phyloP scores from a whole-genome alignment of 2,329 filamentous ascomycete genomes.

The Colletotrichum musicola region DNA sequence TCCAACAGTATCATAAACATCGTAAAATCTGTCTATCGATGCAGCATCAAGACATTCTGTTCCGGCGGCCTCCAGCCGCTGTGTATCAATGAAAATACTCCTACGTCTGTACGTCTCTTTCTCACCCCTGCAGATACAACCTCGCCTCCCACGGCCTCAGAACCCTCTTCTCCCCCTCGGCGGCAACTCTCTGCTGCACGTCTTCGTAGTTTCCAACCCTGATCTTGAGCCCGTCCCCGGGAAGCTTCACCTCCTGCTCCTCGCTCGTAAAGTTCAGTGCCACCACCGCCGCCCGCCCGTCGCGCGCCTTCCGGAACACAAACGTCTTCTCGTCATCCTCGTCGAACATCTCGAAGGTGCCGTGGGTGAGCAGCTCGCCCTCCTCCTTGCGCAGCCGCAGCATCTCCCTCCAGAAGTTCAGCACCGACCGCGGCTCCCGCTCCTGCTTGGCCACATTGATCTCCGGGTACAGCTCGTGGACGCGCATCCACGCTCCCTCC shows the following conservation, averaged over 20 bases:
- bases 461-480: slow-evolving; percentile 67
- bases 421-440: slow-evolving; percentile 59
- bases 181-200: slow-evolving; percentile 32
- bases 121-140: slow-evolving; percentile 45
- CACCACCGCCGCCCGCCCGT: slow-evolving; percentile 47
- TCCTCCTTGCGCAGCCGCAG: slow-evolving; percentile 67
- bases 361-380: slow-evolving; percentile 71
- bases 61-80: background rate
- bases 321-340: slow-evolving; percentile 59
- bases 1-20: slow-evolving; percentile 22
- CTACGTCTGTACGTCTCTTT: background rate
- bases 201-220: slow-evolving; percentile 49
- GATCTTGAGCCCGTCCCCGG: slow-evolving; percentile 40
- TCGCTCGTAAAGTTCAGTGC: slow-evolving; percentile 54
- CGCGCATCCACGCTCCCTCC: slow-evolving; percentile 67
- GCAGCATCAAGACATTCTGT: slow-evolving; percentile 3
- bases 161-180: slow-evolving; percentile 30
- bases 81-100: background rate
- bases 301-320: slow-evolving; percentile 56
- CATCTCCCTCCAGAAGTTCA: slow-evolving; percentile 72
- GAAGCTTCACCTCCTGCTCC: slow-evolving; percentile 45
- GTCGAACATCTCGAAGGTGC: slow-evolving; percentile 66
- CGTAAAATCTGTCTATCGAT: slow-evolving; percentile 26
- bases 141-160: slow-evolving; percentile 52
- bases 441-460: slow-evolving; percentile 69